Evolutionary conservation across 768 basidiomycete species (phyloP).

Genomic region (Astraeus odoratus): DNA sequence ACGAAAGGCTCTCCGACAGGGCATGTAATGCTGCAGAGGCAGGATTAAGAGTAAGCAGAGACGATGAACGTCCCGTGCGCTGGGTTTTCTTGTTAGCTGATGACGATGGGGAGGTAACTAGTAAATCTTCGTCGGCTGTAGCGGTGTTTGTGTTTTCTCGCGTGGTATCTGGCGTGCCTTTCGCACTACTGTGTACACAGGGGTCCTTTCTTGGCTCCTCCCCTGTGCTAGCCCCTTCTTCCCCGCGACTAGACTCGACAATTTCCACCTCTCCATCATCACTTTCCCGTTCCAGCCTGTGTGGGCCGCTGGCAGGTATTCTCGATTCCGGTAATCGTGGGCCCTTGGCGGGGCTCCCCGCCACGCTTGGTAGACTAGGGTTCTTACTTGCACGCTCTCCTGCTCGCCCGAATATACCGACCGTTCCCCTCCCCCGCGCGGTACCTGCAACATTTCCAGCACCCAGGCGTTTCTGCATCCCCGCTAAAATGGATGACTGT

Average conservation of each 20-base stretch:
- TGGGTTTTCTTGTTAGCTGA: constrained; percentile 19
- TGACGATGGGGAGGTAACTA: constrained; percentile 6
- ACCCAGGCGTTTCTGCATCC: constrained; percentile 4
- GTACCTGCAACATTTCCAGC: not conserved
- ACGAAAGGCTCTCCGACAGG: constrained; percentile 56
- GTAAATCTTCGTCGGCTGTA: not conserved
- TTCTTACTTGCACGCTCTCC: constrained; percentile 35
- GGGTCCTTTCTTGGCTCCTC: not conserved
- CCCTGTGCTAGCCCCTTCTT: not conserved
- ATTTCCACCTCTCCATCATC: not conserved
- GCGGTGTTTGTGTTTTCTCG: constrained; percentile 11
- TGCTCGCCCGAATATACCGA: constrained; percentile 18
- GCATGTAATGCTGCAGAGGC: constrained; percentile 44
- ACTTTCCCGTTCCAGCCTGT: not conserved
- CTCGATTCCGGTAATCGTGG: constrained; percentile 6
- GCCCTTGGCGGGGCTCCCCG: constrained; percentile 42
- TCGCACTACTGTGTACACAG: no score
- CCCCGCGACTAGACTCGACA: not conserved
- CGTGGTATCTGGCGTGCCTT: not conserved
- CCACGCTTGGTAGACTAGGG: constrained; percentile 37
- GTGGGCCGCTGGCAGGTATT: not conserved
- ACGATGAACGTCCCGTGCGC: constrained; percentile 9
- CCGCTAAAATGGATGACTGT: not conserved
- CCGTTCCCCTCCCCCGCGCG: constrained; percentile 7
- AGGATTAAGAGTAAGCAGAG: constrained; percentile 22